A percentile compares a stretch with the other conserved stretches of the same genome.
These are phyloP conservation scores for Nyctanthes arbortristis DNA, from an alignment of 257 asterid genomes.

Conservation along the genomic window DNA sequence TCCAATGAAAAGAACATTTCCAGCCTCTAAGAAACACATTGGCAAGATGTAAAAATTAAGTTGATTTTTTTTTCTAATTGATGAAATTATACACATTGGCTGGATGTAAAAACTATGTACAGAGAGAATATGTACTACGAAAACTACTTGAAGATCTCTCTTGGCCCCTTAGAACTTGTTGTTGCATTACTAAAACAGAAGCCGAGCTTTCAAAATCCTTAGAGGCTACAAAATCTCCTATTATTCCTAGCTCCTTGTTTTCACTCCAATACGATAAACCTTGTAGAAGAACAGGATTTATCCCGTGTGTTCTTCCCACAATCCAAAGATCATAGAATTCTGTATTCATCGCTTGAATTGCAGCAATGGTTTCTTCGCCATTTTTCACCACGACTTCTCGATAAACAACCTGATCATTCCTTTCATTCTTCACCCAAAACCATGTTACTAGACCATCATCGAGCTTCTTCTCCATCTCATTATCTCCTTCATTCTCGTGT, in stretches of 20 bases:
- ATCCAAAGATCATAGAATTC: constrained; percentile 60
- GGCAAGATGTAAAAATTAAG: neutral
- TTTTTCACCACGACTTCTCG: constrained; percentile 69
- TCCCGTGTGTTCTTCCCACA: constrained; percentile 66
- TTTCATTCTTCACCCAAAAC: constrained; percentile 91
- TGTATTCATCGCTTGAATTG: constrained; percentile 52
- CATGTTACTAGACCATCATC: constrained; percentile 82
- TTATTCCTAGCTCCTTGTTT: constrained; percentile 63
- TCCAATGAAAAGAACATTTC: no score
- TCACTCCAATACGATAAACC: constrained; percentile 64
- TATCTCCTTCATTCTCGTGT: constrained; percentile 45
- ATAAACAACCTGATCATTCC: constrained; percentile 47
- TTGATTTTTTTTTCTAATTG: neutral
- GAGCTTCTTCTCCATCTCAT: constrained; percentile 65
- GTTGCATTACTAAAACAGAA: constrained; percentile 68
- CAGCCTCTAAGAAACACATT: no score
- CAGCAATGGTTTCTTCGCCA: constrained; percentile 74
- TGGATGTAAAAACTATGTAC: constrained; percentile 17
- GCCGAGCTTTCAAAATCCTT: constrained; percentile 51
- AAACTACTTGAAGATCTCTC: constrained; percentile 1
- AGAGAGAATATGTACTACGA: neutral
- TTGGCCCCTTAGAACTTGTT: constrained; percentile 71
- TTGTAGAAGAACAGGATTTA: constrained; percentile 58
- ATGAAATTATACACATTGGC: neutral
- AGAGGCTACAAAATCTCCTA: constrained; percentile 71